Evolutionary conservation across 2,329 filamentous ascomycete genomes (phyloP), one percentile per base, ranked within the genome.

Genomic region (Aspergillus pseudoterreus): DNA sequence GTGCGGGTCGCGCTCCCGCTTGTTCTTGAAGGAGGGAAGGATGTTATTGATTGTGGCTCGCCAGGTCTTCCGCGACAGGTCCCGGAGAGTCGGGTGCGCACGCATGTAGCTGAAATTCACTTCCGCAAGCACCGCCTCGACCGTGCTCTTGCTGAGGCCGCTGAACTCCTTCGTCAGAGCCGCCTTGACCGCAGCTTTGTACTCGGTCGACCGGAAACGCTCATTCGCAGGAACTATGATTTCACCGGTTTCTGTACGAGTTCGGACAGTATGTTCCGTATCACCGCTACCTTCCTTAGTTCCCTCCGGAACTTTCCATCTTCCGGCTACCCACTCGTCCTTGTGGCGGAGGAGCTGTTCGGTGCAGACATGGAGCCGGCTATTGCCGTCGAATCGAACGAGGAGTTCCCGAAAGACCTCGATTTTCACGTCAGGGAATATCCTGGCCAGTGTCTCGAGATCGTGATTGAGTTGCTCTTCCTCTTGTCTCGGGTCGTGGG

Each of bases 381-480:
- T 78, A 43, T 71, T 61, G 10, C 74, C 75, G 53, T 76, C 74
- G 55, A 78, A 78, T 11, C 70, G 70, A 4, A 70, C 57, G 17
- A 78, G 64, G 24, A 78, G 57, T 58, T 78, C 75, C 6, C 75
- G 73, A 39, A 78, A 74, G 4, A 77, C 75, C 52, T 78, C 75
- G 48, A 73, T 60, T 45, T 71, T 71, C 39, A 77, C 65, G 52
- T 77, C 74, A 1, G 75, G 75, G 43, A 78, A 78, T 11, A 77
- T 63, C 10, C 65, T 63, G 3, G 70, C 70, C 2, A 78, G 65
- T 1, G 68, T 64, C 22, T 66, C 61, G 10, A 78, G 61, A 17
- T 72, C 69, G 9, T 64, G 56, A 55, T 78, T 78, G 27, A 76
- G 59, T 33, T 74, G 72, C 32, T 66, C 59, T 35, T 70, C 66